A percentile compares a stretch with the other conserved stretches of the same genome.
Evolutionary conservation across 2,329 filamentous ascomycete genomes (phyloP).

Genomic region (Nigrospora oryzae): DNA sequence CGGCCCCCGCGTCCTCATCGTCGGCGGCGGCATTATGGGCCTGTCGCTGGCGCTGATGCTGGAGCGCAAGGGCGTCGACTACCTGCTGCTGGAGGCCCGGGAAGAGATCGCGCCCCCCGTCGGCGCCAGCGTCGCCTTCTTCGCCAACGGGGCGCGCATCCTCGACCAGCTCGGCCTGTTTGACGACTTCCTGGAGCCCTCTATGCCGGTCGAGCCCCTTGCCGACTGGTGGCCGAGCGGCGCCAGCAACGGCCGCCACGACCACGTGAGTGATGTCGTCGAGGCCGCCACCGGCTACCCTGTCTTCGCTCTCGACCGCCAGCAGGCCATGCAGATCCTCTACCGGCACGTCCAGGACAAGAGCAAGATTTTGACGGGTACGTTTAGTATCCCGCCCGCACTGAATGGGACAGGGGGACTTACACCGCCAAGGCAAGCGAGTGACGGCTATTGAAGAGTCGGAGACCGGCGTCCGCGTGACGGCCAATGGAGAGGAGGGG

Average conservation of each 20-base stretch:
- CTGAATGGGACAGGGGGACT: neutral
- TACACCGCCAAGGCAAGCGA: constrained; percentile 10
- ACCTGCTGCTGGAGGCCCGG: constrained; percentile 30
- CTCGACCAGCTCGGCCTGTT: constrained; percentile 31
- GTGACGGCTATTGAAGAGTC: constrained; percentile 6
- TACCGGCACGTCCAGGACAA: constrained; percentile 11
- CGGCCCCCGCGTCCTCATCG: constrained; percentile 6
- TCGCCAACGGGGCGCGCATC: constrained; percentile 25
- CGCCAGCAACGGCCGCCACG: neutral
- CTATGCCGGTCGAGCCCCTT: constrained; percentile 1
- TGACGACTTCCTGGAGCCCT: constrained; percentile 14
- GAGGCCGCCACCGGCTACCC: constrained; percentile 7
- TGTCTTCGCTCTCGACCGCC: constrained; percentile 9
- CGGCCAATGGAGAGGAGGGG: constrained; percentile 1
- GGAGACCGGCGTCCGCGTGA: constrained; percentile 3
- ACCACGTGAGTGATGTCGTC: constrained; percentile 5
- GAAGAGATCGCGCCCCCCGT: constrained; percentile 23
- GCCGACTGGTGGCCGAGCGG: constrained; percentile 4
- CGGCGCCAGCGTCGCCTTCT: constrained; percentile 29
- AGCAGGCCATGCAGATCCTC: constrained; percentile 10
- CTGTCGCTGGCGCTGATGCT: constrained; percentile 30
- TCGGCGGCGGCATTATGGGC: constrained; percentile 18
- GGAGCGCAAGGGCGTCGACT: constrained; percentile 29
- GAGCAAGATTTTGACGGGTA: constrained; percentile 15
- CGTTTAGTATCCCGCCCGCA: constrained; percentile 9